A percentile compares a stretch with the other conserved stretches of the same genome.
phyloP scores from a whole-genome alignment of 768 basidiomycete genomes.

The Nidularia pulvinata region DNA sequence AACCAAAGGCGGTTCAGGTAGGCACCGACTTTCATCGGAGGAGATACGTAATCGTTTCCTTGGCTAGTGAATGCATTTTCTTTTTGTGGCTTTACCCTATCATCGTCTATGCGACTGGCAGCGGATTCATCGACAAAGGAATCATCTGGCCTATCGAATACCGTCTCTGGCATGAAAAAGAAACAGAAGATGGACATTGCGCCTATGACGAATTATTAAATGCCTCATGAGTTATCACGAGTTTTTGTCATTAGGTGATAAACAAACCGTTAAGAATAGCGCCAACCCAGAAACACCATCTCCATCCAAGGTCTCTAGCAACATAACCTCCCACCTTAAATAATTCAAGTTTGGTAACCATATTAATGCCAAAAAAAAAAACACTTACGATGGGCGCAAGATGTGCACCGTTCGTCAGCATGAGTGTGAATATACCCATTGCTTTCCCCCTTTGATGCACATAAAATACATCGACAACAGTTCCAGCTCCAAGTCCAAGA shows the following conservation, averaged over 20 bases:
- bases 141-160: conserved; percentile 26
- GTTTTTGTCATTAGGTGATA: not conserved
- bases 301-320: conserved; percentile 31
- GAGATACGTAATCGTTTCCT: conserved; percentile 18
- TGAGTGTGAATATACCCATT: conserved; percentile 40
- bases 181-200: conserved; percentile 28
- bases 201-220: conserved; percentile 4
- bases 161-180: conserved; percentile 39
- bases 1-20: conserved; percentile 26
- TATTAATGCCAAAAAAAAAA: not conserved
- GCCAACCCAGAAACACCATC: conserved; percentile 43
- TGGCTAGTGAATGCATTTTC: not conserved
- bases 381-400: conserved; percentile 35
- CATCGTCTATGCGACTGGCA: conserved; percentile 8
- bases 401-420: conserved; percentile 39
- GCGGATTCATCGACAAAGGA: conserved; percentile 5
- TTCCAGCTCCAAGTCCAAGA: conserved; percentile 33
- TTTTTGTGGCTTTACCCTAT: conserved; percentile 6
- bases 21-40: conserved; percentile 16
- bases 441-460: conserved; percentile 37
- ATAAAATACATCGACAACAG: conserved; percentile 33
- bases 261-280: conserved; percentile 32
- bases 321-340: conserved; percentile 32
- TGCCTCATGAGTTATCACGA: not conserved
- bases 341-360: not conserved